Evolutionary conservation across 169 alveolate species (phyloP).

Genomic region (Eimeria zaria): DNA sequence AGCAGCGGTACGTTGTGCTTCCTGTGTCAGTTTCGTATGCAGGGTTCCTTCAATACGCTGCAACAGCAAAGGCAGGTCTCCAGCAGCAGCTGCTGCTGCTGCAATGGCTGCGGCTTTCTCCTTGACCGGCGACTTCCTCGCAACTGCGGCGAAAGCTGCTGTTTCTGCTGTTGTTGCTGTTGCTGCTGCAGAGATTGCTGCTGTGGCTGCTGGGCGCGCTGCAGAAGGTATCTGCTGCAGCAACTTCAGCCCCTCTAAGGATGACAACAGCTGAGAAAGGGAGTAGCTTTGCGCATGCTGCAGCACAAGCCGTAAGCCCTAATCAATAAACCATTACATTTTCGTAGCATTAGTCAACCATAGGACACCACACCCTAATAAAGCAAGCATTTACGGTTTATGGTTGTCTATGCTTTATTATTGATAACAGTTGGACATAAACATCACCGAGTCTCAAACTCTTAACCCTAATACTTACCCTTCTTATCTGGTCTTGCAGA

Average conservation of each 20-base stretch:
- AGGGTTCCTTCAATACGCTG: slow-evolving; percentile 28
- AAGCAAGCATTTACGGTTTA: not conserved
- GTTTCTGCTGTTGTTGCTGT: slow-evolving; percentile 45
- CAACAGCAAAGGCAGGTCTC: slow-evolving; percentile 9
- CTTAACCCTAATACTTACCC: slow-evolving; percentile 20
- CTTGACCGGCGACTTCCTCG: not conserved
- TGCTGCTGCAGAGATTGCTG: slow-evolving; percentile 61
- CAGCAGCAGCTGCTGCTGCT: slow-evolving; percentile 47
- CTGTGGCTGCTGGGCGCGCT: slow-evolving; percentile 74
- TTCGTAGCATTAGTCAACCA: not conserved
- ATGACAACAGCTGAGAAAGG: slow-evolving; percentile 41
- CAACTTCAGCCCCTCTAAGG: slow-evolving; percentile 61
- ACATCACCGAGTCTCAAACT: not conserved
- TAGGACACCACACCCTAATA: not conserved
- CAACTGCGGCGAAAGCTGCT: slow-evolving; percentile 30
- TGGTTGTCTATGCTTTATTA: not conserved
- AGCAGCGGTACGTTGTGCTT: slow-evolving; percentile 32
- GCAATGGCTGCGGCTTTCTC: slow-evolving; percentile 40
- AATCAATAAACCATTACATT: not conserved
- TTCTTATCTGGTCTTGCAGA: slow-evolving; percentile 27
- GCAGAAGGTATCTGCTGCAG: slow-evolving; percentile 68
- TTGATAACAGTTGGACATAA: not conserved
- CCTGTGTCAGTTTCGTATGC: slow-evolving; percentile 35
- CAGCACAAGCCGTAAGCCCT: slow-evolving; percentile 14
- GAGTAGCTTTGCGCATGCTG: slow-evolving; percentile 56